Evolutionary conservation across 345 rosid genomes (phyloP).

Genomic region (Hibiscus tridactylites): DNA sequence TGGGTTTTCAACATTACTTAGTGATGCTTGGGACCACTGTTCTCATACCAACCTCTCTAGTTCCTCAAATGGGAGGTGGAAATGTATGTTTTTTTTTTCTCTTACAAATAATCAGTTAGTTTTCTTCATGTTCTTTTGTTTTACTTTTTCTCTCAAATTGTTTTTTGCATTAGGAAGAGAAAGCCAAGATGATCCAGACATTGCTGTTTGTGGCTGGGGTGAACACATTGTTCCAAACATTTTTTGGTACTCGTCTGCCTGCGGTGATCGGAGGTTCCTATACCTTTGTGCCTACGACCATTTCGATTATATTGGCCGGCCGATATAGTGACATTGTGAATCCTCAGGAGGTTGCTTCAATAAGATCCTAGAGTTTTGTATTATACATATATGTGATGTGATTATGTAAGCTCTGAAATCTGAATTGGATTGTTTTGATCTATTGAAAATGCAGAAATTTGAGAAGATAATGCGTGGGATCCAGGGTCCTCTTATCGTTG

Average conservation of each 20-base stretch:
- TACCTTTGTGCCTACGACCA: conserved; percentile 71
- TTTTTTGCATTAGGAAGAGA: conserved; percentile 52
- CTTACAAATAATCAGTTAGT: neutral
- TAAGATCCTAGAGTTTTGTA: neutral
- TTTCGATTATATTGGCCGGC: conserved; percentile 79
- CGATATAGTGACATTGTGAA: conserved; percentile 66
- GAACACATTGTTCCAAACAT: conserved; percentile 67
- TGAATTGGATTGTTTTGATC: conserved; percentile 1
- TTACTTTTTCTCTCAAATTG: neutral
- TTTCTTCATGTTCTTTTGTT: neutral
- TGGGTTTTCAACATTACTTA: conserved; percentile 91
- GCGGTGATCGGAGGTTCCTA: conserved; percentile 88
- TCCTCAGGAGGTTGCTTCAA: conserved; percentile 71
- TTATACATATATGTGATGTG: neutral
- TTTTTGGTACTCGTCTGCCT: conserved; percentile 83
- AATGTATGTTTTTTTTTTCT: conserved; percentile 39
- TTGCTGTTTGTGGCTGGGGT: conserved; percentile 85
- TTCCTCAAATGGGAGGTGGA: conserved; percentile 98
- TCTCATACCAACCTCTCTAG: conserved; percentile 67
- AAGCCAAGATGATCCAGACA: conserved; percentile 90
- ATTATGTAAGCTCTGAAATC: neutral
- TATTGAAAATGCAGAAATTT: conserved; percentile 49
- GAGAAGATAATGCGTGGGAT: conserved; percentile 83
- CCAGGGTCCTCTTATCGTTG: conserved; percentile 89
- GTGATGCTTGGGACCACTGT: conserved; percentile 98